These are phyloP conservation scores for Rhizopogon vesiculosus DNA, from an alignment of 768 basidiomycete species.

Conservation along the genomic window DNA sequence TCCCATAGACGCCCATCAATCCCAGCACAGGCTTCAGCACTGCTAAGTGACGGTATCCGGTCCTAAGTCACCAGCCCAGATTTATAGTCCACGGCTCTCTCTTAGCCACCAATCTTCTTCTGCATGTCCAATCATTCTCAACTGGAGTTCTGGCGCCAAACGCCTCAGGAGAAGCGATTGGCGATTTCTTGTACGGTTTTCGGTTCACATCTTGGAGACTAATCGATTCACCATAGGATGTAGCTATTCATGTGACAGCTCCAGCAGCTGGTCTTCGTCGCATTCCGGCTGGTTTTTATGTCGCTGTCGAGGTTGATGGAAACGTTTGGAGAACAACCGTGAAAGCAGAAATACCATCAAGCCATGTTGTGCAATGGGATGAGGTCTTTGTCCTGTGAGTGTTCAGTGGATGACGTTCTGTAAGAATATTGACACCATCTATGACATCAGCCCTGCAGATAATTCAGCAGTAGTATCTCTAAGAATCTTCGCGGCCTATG, in stretches of 20 bases:
- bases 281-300: slow-evolving; percentile 13
- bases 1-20: background rate
- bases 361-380: slow-evolving; percentile 11
- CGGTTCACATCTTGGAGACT: background rate
- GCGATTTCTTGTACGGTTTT: background rate
- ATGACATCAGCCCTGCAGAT: slow-evolving; percentile 3
- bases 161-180: slow-evolving; percentile 2
- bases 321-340: slow-evolving; percentile 3
- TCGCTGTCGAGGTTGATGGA: slow-evolving; percentile 1
- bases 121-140: slow-evolving; percentile 3
- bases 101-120: background rate
- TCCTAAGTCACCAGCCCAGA: background rate
- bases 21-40: slow-evolving; percentile 1
- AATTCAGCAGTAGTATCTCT: background rate
- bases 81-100: background rate
- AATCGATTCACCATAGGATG: background rate
- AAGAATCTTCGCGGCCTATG: slow-evolving; percentile 5
- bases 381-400: slow-evolving; percentile 7
- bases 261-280: slow-evolving; percentile 4
- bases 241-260: slow-evolving; percentile 11
- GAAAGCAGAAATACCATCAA: background rate
- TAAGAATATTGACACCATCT: background rate
- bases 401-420: background rate
- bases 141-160: slow-evolving; percentile 1
- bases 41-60: background rate